Evolutionary conservation across 371 early-diverging fungal genomes (phyloP), one percentile per base, ranked within the genome.

Genomic region (Mortierella sp.): DNA sequence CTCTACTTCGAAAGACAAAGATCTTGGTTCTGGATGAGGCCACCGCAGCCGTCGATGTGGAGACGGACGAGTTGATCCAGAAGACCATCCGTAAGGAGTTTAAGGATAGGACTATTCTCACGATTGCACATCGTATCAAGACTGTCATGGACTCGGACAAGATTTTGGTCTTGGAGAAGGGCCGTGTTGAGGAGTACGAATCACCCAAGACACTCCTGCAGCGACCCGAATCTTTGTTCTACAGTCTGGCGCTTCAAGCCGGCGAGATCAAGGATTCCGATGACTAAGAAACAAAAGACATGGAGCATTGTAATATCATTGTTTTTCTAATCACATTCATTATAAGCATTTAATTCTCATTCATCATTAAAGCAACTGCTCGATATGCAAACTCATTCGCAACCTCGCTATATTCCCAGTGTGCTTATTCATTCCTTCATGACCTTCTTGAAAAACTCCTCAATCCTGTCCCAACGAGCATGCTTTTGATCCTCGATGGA

Each of bases 1-100:
- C 89, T 0, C 59, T 89, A 38, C 85, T 98, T 65, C 88, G 91
- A 54, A 88, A 95, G 63, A 95, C 95, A 28, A 86, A 82, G 58
- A 89, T 98, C 7, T 80, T 53, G 71, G 51, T 98, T 18, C 80
- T 98, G 26, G 99, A 99, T 68, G 99, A 99, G 76, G 97, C 99
- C 0, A 99, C 99, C 0, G 91, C 93, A 0, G 96, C 97, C 0
- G 81, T 98, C 21, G 97, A 97, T 81, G 89, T 91, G 21, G 89
- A 93, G 76, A 89, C 91, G 30, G 99, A 99, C 73, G 88, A 88
- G 56, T 71, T 93, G 31, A 94, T 99, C 12, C 95, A 71, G 95
- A 84, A 84, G 49, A 96, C 95, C 0, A 82, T 98, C 28, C 91
- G 94, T 57, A 82, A 70, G 6, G 91, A 95, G 24, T 67, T 89